Evolutionary conservation across 2,329 filamentous ascomycete genomes (phyloP).

Genomic region (Colletotrichum melonis): DNA sequence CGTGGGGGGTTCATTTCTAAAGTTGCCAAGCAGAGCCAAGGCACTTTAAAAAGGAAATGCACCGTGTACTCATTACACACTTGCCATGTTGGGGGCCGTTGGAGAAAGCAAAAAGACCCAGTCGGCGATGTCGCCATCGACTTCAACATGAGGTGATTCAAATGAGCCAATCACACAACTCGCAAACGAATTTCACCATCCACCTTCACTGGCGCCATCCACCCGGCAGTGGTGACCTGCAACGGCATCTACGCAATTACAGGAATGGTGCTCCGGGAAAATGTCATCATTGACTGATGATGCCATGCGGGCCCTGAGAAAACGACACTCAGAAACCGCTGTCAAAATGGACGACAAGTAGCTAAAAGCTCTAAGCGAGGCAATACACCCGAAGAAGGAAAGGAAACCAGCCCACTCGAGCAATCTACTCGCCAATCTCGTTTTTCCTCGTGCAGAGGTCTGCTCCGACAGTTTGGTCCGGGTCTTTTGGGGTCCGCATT

Average conservation of each 20-base stretch:
- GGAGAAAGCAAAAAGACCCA: background rate
- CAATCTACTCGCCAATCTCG: constrained; percentile 20
- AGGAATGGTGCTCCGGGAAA: constrained; percentile 17
- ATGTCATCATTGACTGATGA: constrained; percentile 34
- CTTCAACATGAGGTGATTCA: constrained; percentile 31
- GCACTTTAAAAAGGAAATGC: background rate
- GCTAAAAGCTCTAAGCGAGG: background rate
- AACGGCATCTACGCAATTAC: constrained; percentile 18
- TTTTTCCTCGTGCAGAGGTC: background rate
- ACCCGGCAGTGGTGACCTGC: constrained; percentile 3
- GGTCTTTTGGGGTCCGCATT: constrained; percentile 5
- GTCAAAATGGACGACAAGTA: background rate
- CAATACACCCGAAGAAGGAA: background rate
- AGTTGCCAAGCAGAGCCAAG: background rate
- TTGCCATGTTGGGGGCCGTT: background rate
- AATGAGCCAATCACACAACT: constrained; percentile 1
- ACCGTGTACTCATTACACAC: accelerated
- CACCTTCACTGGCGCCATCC: background rate
- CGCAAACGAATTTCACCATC: background rate
- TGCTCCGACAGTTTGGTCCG: background rate
- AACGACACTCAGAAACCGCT: background rate
- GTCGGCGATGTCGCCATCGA: constrained; percentile 30
- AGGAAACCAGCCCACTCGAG: background rate
- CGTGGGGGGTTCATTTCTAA: constrained; percentile 1
- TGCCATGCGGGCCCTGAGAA: constrained; percentile 22